Conservation (phyloP, 768 basidiomycete species). For the Hygrophorus russula region DNA sequence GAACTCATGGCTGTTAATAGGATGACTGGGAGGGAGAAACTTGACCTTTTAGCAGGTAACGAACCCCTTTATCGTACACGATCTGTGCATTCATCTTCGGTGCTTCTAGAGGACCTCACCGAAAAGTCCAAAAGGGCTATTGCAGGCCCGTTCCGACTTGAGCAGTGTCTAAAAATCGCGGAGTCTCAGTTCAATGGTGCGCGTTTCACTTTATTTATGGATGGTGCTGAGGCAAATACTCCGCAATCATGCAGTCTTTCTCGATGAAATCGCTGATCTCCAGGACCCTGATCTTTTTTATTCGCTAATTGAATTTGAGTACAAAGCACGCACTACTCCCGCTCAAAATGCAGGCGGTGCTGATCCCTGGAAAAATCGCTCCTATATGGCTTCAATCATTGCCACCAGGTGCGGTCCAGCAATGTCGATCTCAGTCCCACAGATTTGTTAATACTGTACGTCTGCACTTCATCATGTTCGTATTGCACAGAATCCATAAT, state of each 20-base stretch:
- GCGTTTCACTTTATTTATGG: slow-evolving; percentile 7
- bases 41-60: slow-evolving; percentile 68
- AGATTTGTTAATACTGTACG: background rate
- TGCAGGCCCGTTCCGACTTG: slow-evolving; percentile 51
- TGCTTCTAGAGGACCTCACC: slow-evolving; percentile 51
- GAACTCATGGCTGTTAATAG: slow-evolving; percentile 48
- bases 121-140: slow-evolving; percentile 47
- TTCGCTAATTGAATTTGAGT: slow-evolving; percentile 42
- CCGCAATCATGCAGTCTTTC: slow-evolving; percentile 31
- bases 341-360: slow-evolving; percentile 12
- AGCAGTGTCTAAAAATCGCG: slow-evolving; percentile 54
- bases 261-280: slow-evolving; percentile 60
- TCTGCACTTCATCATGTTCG: background rate
- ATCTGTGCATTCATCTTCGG: slow-evolving; percentile 6
- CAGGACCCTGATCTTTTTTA: slow-evolving; percentile 57
- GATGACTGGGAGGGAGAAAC: slow-evolving; percentile 68
- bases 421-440: background rate
- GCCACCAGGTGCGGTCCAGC: slow-evolving; percentile 38
- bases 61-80: slow-evolving; percentile 8
- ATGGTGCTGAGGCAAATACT: slow-evolving; percentile 3
- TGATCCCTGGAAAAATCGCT: slow-evolving; percentile 27
- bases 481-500: slow-evolving; percentile 57
- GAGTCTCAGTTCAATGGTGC: slow-evolving; percentile 65
- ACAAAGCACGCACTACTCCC: slow-evolving; percentile 37
- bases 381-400: slow-evolving; percentile 44